phyloP scores from a whole-genome alignment of 352 stramenopile species.

The Pythium aristosporum region DNA sequence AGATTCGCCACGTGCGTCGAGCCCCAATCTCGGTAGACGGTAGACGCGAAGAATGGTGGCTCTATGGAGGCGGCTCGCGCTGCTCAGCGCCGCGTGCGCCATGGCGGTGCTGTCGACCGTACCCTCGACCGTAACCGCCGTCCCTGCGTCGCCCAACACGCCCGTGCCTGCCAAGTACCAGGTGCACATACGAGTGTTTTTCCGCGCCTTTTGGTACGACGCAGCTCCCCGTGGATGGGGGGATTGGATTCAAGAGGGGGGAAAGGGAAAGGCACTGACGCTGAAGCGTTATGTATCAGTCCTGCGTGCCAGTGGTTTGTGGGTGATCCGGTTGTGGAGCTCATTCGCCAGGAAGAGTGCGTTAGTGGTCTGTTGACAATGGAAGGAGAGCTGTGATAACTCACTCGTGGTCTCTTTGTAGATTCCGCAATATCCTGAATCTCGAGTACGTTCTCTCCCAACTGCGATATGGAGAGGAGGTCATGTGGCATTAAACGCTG shows the following conservation, averaged over 20 bases:
- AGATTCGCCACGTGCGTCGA: slow-evolving; percentile 6
- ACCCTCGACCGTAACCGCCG: slow-evolving; percentile 6
- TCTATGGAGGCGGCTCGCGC: slow-evolving; percentile 12
- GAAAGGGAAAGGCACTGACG: not conserved
- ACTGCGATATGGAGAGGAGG: not conserved
- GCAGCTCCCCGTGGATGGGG: not conserved
- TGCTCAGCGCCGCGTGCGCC: slow-evolving; percentile 7
- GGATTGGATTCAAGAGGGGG: not conserved
- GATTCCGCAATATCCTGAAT: slow-evolving; percentile 70
- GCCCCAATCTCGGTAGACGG: not conserved
- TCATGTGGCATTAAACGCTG: not conserved
- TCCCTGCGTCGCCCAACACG: slow-evolving; percentile 10
- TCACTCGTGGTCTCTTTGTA: slow-evolving; percentile 22
- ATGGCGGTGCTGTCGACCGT: not conserved
- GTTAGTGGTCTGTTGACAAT: slow-evolving; percentile 3
- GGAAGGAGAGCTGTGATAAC: not conserved
- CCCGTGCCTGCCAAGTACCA: slow-evolving; percentile 24
- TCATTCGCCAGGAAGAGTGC: slow-evolving; percentile 65
- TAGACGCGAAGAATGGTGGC: slow-evolving; percentile 1
- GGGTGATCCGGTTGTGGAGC: slow-evolving; percentile 62
- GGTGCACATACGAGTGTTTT: slow-evolving; percentile 66
- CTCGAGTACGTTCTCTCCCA: slow-evolving; percentile 40
- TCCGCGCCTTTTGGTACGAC: slow-evolving; percentile 69
- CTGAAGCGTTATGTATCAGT: slow-evolving; percentile 24
- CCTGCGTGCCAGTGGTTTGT: slow-evolving; percentile 85